phyloP scores from a whole-genome alignment of 192 early-diverging fungal genomes.

The Linnemannia zychae region DNA sequence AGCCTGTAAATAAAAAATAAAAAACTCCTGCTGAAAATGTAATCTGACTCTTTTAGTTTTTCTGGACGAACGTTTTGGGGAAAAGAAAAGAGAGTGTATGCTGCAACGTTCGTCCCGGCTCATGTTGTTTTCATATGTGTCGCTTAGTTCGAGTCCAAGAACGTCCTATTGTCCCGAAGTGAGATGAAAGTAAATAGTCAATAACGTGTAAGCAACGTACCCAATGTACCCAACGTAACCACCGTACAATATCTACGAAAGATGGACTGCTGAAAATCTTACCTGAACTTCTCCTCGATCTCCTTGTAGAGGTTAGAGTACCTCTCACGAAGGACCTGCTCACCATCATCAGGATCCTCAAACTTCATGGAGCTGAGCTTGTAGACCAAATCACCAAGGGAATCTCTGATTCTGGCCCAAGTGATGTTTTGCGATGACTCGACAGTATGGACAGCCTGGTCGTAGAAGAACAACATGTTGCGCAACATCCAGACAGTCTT shows the following conservation, averaged over 20 bases:
- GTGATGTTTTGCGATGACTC: slow-evolving; percentile 92
- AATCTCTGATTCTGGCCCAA: slow-evolving; percentile 95
- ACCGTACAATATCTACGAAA: no score
- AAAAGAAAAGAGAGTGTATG: slow-evolving; percentile 1
- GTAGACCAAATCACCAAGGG: slow-evolving; percentile 93
- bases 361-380: slow-evolving; percentile 99
- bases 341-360: slow-evolving; percentile 98
- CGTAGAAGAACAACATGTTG: slow-evolving; percentile 98
- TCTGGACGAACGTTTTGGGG: neutral
- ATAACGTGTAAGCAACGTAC: neutral
- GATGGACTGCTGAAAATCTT: neutral
- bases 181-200: neutral
- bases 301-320: slow-evolving; percentile 94
- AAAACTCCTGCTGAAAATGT: neutral
- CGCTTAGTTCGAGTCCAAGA: slow-evolving; percentile 54
- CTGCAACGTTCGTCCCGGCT: neutral
- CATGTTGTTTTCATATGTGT: neutral
- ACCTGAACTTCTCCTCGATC: slow-evolving; percentile 94
- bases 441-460: slow-evolving; percentile 93
- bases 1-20: slow-evolving; percentile 3
- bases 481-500: slow-evolving; percentile 99
- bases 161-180: slow-evolving; percentile 24
- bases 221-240: neutral
- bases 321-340: slow-evolving; percentile 86
- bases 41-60: no score